Base-by-base conservation (phyloP, 2,329 filamentous ascomycete species). In the Sarocladium kiliense region DNA sequence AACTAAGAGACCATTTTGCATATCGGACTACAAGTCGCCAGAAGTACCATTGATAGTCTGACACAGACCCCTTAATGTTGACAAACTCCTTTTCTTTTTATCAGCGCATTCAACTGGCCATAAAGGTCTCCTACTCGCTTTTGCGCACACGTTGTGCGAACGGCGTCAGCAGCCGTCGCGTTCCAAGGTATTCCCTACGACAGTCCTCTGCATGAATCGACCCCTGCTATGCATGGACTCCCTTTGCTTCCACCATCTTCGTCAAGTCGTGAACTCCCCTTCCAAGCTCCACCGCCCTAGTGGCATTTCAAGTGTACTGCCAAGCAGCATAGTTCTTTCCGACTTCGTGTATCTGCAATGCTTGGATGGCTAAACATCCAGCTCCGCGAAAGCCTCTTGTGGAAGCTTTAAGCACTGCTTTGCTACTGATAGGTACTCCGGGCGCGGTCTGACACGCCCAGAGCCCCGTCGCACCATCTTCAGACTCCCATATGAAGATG, bases 241-340 rank as follows among this genome's bases (percentile, higher is more conserved):
- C 16, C 36, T 39, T 16, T 39, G 5, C 7, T 39, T n/a, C 6
- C 12, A 12, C 6, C 30, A 32, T 32, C 12, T 12, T 32, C 12
- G 30, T 12, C 12, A 6, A 32, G 30, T 32, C 6, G 30, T 12
- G 6, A 7, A 12, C 30, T 32, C 30, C n/a, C n/a, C n/a, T n/a
- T n/a, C n/a, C 37, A 41, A 6, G 30, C 9, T 9, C 30, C 30
- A 14, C 14, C 14, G n/a, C 37, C 11, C 9, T 6, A 21, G 37
- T 44, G n/a, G 5, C 25, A 23, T n/a, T 3, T 66, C 56, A 74
- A n/a, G 62, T 62, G 55, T 76, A 76, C 54, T 73, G 66, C 69
- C 69, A 76, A 25, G 67, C 67, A 3, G 71, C 73, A 57, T 64
- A 60, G 1, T 63, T 27, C 16, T 61, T 60, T 1, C 59, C 60